A percentile compares a stretch with the other conserved stretches of the same genome.
These are phyloP conservation scores for Haplographium delicatum DNA, from an alignment of 495 filamentous ascomycete species.

Conservation along the genomic window DNA sequence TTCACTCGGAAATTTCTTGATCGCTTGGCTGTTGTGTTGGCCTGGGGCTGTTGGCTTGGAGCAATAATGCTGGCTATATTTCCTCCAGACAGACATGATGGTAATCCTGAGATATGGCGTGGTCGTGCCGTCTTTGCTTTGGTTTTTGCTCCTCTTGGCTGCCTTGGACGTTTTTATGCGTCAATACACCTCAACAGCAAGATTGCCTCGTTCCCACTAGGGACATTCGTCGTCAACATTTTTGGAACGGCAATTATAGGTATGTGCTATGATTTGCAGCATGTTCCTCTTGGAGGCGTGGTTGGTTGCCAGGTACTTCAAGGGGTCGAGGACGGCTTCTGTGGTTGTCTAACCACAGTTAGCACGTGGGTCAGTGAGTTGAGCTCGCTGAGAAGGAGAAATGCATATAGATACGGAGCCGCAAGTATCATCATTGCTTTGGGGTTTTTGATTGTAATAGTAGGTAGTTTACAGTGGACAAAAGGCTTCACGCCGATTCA, in stretches of 20 bases:
- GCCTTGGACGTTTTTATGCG: conserved; percentile 66
- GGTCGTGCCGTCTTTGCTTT: conserved; percentile 69
- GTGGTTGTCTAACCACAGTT: conserved; percentile 85
- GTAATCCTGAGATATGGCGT: conserved; percentile 58
- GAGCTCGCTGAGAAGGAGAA: conserved; percentile 54
- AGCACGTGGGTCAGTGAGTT: conserved; percentile 88
- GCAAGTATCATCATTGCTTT: conserved; percentile 60
- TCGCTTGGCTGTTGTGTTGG: conserved; percentile 54
- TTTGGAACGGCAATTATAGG: conserved; percentile 60
- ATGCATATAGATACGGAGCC: conserved; percentile 73
- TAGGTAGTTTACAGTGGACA: conserved; percentile 79
- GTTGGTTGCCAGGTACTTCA: conserved; percentile 76
- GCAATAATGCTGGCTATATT: conserved; percentile 68
- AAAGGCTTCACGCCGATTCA: conserved; percentile 46
- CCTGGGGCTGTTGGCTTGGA: conserved; percentile 71
- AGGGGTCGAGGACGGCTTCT: conserved; percentile 86
- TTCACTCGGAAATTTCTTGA: conserved; percentile 60
- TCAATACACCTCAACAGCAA: conserved; percentile 63
- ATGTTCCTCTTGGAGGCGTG: conserved; percentile 43
- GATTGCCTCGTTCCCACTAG: conserved; percentile 71
- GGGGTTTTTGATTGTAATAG: conserved; percentile 63
- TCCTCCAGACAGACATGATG: conserved; percentile 58
- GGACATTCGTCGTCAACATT: conserved; percentile 84
- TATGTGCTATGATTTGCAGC: conserved; percentile 71
- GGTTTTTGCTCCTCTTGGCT: conserved; percentile 82